Conservation (phyloP, 2,329 filamentous ascomycete genomes). For the Colletotrichum sp. region DNA sequence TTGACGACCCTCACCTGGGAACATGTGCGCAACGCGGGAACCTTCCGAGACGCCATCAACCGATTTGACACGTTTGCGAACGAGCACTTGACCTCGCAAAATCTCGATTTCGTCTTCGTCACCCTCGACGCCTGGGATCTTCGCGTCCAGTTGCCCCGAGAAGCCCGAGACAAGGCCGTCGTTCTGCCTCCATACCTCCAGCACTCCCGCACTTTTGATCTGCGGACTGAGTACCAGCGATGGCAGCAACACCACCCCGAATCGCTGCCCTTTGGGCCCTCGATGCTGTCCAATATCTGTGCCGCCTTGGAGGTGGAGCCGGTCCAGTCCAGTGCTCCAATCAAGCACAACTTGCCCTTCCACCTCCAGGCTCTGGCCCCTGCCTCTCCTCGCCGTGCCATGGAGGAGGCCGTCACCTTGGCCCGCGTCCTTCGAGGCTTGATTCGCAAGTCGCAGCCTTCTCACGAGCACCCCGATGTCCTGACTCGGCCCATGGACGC, state of each 20-base stretch:
- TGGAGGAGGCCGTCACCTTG: slow-evolving; percentile 96
- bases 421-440: slow-evolving; percentile 90
- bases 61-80: slow-evolving; percentile 93
- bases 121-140: slow-evolving; percentile 99
- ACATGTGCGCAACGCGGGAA: slow-evolving; percentile 95
- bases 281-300: slow-evolving; percentile 96
- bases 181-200: slow-evolving; percentile 96
- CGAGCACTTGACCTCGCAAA: slow-evolving; percentile 88
- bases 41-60: slow-evolving; percentile 95
- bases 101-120: slow-evolving; percentile 97
- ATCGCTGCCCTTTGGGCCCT: slow-evolving; percentile 94
- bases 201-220: slow-evolving; percentile 95
- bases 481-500: slow-evolving; percentile 96
- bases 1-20: slow-evolving; percentile 98
- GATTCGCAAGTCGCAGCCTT: slow-evolving; percentile 94
- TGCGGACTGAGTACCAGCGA: slow-evolving; percentile 95
- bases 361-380: slow-evolving; percentile 95
- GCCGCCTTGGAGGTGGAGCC: slow-evolving; percentile 97
- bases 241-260: slow-evolving; percentile 99
- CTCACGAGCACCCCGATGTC: slow-evolving; percentile 93
- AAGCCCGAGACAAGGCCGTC: slow-evolving; percentile 97
- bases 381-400: slow-evolving; percentile 91
- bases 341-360: slow-evolving; percentile 98
- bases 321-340: slow-evolving; percentile 94
- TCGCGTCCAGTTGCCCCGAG: slow-evolving; percentile 93